Base-by-base conservation (phyloP, 768 basidiomycete genomes). In the Amanita pallidorosea region DNA sequence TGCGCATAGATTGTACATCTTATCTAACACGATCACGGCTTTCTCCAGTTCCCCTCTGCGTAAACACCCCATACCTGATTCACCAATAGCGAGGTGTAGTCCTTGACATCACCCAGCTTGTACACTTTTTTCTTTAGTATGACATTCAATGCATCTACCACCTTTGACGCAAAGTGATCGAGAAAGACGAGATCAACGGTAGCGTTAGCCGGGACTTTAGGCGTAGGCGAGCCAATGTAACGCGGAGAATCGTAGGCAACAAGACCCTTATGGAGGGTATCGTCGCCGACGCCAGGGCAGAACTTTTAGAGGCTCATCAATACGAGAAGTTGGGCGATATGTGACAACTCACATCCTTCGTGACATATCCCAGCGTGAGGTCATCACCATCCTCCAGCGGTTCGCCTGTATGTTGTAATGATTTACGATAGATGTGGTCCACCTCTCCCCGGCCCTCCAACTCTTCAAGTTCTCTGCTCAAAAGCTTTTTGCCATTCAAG, bases 251-350 rank as follows among this genome's bases (percentile, higher is more conserved):
- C 49, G 63, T 74, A 76, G 64, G 75, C 76, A 3, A 83, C 74
- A 47, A 85, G 62, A 1, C 86, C 77, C 2, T 67, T 56, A 61
- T 92, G 88, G 0, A 65, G 63, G 3, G 73, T 79, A 58, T 91
- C 89, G 60, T 91, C 88, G 1, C 88, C 89, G 8, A 77, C 65
- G 2, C 81, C 85, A 1, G 85, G 81, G 60, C 88, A 89, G 2
- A 76, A 66, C 85, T 80, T 47, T 3, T 8, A 35, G 22, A 18
- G n/a, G 11, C 13, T 15, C 9, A 13, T 45, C 44, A 23, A 18
- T 17, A 25, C 43, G 15, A 45, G 29, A 44, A 40, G n/a, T 7
- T 37, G 9, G 12, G 44, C 27, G 38, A 20, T 9, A 25, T 13
- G 17, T 23, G 46, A 33, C 31, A 7, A 60, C 79, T 60, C 56